Percentiles rank a stretch among this genome's conserved stretches.
phyloP scores from a whole-genome alignment of 352 stramenopile species.

The Globisporangium mamillatum region DNA sequence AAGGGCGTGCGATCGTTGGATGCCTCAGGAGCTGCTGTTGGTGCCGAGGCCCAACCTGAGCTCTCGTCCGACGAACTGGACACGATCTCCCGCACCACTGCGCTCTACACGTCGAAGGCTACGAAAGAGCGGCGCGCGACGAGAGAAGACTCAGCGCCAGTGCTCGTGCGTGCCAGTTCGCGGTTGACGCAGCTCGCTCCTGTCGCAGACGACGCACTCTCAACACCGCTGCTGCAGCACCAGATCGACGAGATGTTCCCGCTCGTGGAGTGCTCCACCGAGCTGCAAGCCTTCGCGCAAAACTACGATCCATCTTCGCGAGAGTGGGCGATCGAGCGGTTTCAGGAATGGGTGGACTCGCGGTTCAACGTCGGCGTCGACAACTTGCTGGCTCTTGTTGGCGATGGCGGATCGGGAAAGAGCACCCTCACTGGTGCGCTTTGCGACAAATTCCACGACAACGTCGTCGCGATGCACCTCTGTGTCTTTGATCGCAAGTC shows the following conservation, averaged over 20 bases:
- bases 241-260: constrained; percentile 86
- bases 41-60: constrained; percentile 15
- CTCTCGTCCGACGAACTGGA: constrained; percentile 44
- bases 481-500: constrained; percentile 76
- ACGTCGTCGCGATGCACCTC: constrained; percentile 66
- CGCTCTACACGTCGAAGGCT: constrained; percentile 43
- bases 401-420: constrained; percentile 69
- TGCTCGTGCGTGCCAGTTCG: constrained; percentile 28
- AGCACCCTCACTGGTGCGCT: constrained; percentile 56
- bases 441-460: constrained; percentile 46
- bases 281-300: constrained; percentile 42
- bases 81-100: constrained; percentile 43
- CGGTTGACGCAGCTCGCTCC: constrained; percentile 63
- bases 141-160: constrained; percentile 22
- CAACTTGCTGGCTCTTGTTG: constrained; percentile 60
- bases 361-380: constrained; percentile 62
- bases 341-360: constrained; percentile 76
- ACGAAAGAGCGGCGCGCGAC: constrained; percentile 53
- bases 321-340: constrained; percentile 61
- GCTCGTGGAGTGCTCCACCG: constrained; percentile 58
- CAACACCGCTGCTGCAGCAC: constrained; percentile 53
- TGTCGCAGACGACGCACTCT: constrained; percentile 65
- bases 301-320: constrained; percentile 47
- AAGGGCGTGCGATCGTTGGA: constrained; percentile 16
- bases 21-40: constrained; percentile 7